These are phyloP conservation scores for Plasmodium berghei DNA, from an alignment of 169 alveolate species.

Conservation along the genomic window DNA sequence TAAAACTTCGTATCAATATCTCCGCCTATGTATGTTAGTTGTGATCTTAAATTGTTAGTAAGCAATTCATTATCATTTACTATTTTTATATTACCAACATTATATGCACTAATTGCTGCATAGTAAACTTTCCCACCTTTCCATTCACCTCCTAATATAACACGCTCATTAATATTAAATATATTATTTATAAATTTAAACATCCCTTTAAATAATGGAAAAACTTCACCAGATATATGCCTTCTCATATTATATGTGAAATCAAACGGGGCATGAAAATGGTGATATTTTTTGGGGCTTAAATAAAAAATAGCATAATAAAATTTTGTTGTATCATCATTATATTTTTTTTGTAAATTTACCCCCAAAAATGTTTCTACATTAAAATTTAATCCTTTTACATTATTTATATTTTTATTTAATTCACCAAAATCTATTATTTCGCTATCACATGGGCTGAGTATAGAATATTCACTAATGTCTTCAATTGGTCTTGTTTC, in stretches of 20 bases:
- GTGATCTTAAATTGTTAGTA: conserved; percentile 51
- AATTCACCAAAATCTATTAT: conserved; percentile 63
- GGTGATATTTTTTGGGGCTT: conserved; percentile 59
- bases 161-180: conserved; percentile 61
- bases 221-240: conserved; percentile 65
- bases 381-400: conserved; percentile 50
- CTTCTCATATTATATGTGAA: conserved; percentile 61
- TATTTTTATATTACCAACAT: conserved; percentile 52
- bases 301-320: conserved; percentile 71
- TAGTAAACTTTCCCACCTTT: conserved; percentile 59
- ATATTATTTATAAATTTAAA: conserved; percentile 52
- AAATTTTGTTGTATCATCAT: conserved; percentile 49
- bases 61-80: conserved; percentile 50
- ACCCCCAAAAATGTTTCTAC: conserved; percentile 53
- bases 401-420: conserved; percentile 19
- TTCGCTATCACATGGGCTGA: conserved; percentile 67
- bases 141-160: conserved; percentile 58
- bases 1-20: conserved; percentile 59
- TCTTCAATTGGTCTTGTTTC: conserved; percentile 67
- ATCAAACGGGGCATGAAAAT: conserved; percentile 76
- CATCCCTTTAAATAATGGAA: conserved; percentile 59
- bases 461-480: conserved; percentile 44
- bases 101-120: conserved; percentile 66
- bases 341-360: conserved; percentile 33
- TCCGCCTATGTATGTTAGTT: conserved; percentile 61